Base-by-base conservation (phyloP, 2,329 filamentous ascomycete species). In the Sporothrix variecibatus region DNA sequence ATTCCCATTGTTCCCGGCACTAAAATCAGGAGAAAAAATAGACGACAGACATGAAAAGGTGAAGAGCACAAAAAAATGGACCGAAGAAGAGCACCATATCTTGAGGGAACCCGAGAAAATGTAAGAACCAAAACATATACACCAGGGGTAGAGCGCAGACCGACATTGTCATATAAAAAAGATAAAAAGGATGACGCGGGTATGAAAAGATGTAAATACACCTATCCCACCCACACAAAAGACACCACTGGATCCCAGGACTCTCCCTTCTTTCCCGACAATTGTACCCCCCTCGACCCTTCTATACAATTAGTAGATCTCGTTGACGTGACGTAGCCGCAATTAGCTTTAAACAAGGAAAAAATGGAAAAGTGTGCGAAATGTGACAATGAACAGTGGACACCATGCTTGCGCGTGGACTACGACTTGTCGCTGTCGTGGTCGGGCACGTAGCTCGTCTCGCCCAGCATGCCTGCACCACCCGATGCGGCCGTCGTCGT, bases 391-490 rank as follows among this genome's bases (percentile, higher is more conserved):
- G 8, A 34, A 23, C 20, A 34, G n/a, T n/a, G n/a, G n/a, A n/a
- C n/a, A n/a, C n/a, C n/a, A n/a, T n/a, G n/a, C n/a, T n/a, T n/a
- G n/a, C n/a, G n/a, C n/a, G n/a, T n/a, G n/a, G 43, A 49, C 43
- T 56, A 58, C 17, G 74, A 67, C 74, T 76, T 84, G 31, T 83
- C 82, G 69, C 78, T 78, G 72, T 90, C 87, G 72, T 90, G 84
- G 60, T 93, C 91, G 1, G 91, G 91, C 34, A 90, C 88, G 78
- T 93, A 93, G 78, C 85, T 92, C 46, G 91, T 93, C 81, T 92
- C 91, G 28, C 91, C 91, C 23, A 93, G 81, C 85, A 92, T 86
- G 20, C 70, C 73, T 2, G 51, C 60, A 53, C 62, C 56, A 84
- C 84, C 1, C 86, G 84, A 11, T 1, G 68, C 7, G 8, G 73